These are phyloP conservation scores for Globisporangium megalacanthum DNA, from an alignment of 352 stramenopile species.

Conservation along the genomic window DNA sequence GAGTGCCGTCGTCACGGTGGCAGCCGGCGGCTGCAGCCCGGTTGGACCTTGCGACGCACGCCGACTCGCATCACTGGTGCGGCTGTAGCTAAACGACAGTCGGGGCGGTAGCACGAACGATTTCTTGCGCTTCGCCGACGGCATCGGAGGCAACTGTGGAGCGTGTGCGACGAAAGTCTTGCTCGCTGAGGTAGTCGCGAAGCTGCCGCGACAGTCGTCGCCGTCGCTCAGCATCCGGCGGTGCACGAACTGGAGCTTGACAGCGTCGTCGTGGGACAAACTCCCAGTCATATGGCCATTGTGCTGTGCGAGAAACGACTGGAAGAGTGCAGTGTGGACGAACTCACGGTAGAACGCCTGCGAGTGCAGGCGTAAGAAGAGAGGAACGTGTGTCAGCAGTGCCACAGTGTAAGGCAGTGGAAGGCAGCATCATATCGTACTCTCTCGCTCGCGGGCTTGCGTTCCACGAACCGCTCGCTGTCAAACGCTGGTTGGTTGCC, in stretches of 20 bases:
- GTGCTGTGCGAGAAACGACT: constrained; percentile 34
- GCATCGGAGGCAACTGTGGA: constrained; percentile 13
- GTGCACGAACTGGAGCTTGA: constrained; percentile 38
- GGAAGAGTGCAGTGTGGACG: constrained; percentile 26
- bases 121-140: constrained; percentile 5
- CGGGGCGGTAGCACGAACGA: constrained; percentile 9
- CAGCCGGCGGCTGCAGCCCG: neutral
- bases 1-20: neutral
- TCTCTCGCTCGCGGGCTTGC: constrained; percentile 19
- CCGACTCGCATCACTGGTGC: neutral
- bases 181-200: constrained; percentile 3
- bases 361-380: neutral
- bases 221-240: constrained; percentile 18
- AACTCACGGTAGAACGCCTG: constrained; percentile 33
- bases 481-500: constrained; percentile 17
- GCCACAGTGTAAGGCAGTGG: neutral
- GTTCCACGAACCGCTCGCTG: constrained; percentile 16
- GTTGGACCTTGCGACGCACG: neutral
- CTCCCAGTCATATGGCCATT: constrained; percentile 24
- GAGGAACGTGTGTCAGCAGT: neutral
- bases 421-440: constrained; percentile 21
- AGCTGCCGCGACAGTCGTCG: constrained; percentile 10
- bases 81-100: neutral
- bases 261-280: constrained; percentile 23
- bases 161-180: constrained; percentile 41